Conservation (phyloP, 768 basidiomycete species). For the Arthromyces matolae region DNA sequence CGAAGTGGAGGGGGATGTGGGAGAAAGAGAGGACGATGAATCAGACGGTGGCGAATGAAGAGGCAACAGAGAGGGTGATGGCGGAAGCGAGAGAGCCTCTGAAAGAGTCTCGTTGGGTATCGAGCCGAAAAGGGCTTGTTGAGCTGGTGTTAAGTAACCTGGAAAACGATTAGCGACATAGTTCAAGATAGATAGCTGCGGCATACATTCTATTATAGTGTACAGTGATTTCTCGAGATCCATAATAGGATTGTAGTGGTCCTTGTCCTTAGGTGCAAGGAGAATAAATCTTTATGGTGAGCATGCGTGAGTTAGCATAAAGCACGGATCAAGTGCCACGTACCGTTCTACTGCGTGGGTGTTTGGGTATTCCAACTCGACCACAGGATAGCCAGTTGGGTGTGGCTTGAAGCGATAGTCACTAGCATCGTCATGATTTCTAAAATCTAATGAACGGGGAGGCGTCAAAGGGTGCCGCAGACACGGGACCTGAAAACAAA, state of each 20-base stretch:
- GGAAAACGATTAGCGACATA: background rate
- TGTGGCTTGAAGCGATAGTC: conserved; percentile 65
- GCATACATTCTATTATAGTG: conserved; percentile 68
- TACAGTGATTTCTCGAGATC: conserved; percentile 70
- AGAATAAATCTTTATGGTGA: conserved; percentile 66
- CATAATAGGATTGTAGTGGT: conserved; percentile 84
- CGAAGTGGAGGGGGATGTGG: conserved; percentile 25
- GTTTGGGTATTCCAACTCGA: conserved; percentile 79
- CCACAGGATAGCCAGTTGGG: conserved; percentile 57
- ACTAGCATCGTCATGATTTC: conserved; percentile 56
- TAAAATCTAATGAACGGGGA: conserved; percentile 54
- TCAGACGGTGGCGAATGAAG: conserved; percentile 33
- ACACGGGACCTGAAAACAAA: background rate
- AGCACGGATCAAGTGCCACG: conserved; percentile 12
- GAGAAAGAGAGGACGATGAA: conserved; percentile 27
- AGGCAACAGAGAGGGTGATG: conserved; percentile 36
- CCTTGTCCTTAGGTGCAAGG: conserved; percentile 77
- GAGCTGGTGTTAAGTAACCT: conserved; percentile 68
- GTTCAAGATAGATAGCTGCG: conserved; percentile 7
- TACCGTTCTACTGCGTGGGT: conserved; percentile 65
- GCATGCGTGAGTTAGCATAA: background rate
- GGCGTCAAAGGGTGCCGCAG: conserved; percentile 12
- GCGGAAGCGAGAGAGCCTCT: conserved; percentile 34
- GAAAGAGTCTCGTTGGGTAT: conserved; percentile 49
- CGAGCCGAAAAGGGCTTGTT: conserved; percentile 65